Evolutionary conservation across 495 filamentous ascomycete species (phyloP), one percentile per base, ranked within the genome.

Genomic region (Corynascus novoguineensis): DNA sequence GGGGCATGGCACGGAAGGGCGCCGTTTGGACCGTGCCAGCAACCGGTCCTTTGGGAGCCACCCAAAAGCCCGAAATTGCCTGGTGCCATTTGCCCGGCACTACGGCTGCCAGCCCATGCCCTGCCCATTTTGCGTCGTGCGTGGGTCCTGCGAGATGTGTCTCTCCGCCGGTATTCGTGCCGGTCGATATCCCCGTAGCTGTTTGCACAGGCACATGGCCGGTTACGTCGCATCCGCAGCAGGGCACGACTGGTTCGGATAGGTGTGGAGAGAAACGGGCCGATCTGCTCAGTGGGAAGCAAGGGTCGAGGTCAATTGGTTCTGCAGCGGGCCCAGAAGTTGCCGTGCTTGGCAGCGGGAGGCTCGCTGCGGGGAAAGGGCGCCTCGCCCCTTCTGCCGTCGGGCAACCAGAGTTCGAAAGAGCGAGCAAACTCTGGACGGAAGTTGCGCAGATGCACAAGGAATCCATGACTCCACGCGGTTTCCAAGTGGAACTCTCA

Each of bases 191-290:
- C 14, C 21, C 37, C 37, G 37, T 17, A 41, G 41, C 41, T 25
- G 21, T 15, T 42, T 21, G 35, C 46, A 57, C 35, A 8, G 24
- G 37, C 50, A 21, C 25, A 41, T 15, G n/a, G 5, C 5, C n/a
- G 14, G 15, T n/a, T 31, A 38, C 25, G 55, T 57, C 19, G 47
- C 55, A 57, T 40, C n/a, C 38, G 55, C 37, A 38, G 25, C 37
- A 11, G 5, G 3, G 22, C 34, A 35, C 22, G 42, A 41, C 11
- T 38, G 9, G 10, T 12, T 45, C 37, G 48, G 40, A 22, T 35
- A 12, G 24, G 3, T 14, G 32, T 41, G 31, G 38, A 32, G 25
- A 25, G 41, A 58, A 51, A 61, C 58, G 59, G 59, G 48, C 55
- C 55, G 55, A 58, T 61, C 59, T 27, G 41, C 14, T 41, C 42